These are phyloP conservation scores for Effrenium voratum DNA, from an alignment of 73 alveolate species.

Conservation along the genomic window DNA sequence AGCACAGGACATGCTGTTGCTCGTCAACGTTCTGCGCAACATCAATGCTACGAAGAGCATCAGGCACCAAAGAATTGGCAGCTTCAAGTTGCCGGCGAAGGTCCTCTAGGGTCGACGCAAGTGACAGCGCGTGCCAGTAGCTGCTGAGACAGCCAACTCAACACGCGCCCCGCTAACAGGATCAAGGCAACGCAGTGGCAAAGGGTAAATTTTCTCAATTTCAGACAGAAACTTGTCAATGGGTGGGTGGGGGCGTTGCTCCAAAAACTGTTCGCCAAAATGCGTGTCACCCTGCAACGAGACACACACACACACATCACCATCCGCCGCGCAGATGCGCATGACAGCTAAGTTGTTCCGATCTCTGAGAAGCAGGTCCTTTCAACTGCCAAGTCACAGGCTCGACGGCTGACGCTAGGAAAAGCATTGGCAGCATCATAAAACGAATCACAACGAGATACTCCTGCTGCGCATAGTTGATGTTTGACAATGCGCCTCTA, in stretches of 20 bases:
- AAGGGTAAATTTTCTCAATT: neutral
- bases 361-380: neutral
- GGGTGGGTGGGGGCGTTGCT: conserved; percentile 6
- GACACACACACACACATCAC: neutral
- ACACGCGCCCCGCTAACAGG: neutral
- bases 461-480: neutral
- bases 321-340: neutral
- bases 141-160: neutral
- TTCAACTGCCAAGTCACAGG: neutral
- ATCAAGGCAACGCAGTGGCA: neutral
- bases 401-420: neutral
- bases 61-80: neutral
- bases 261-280: conserved; percentile 26
- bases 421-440: conserved; percentile 18
- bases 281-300: conserved; percentile 29
- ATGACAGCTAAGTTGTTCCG: neutral
- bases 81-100: neutral
- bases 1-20: conserved; percentile 9
- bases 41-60: neutral
- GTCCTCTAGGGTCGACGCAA: neutral
- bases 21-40: neutral
- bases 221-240: neutral
- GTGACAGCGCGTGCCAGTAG: neutral
- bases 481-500: conserved; percentile 15
- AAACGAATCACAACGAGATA: neutral